phyloP scores from a whole-genome alignment of 2,329 filamentous ascomycete species.

The Dactylellina leptospora region DNA sequence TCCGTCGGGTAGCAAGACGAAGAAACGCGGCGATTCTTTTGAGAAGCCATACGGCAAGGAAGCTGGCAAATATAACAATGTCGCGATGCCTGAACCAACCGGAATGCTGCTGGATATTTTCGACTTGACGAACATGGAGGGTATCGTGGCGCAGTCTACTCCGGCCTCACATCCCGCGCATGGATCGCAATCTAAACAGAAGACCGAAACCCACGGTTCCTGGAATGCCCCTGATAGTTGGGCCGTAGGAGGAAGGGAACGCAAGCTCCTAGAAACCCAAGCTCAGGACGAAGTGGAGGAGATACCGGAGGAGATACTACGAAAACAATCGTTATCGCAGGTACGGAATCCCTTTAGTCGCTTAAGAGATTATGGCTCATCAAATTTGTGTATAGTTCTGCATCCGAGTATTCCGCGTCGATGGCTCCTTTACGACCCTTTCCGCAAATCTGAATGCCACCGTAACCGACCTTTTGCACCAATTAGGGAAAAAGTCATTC shows the following conservation, averaged over 20 bases:
- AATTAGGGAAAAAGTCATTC: slow-evolving; percentile 93
- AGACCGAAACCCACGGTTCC: slow-evolving; percentile 59
- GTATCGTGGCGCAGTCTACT: slow-evolving; percentile 77
- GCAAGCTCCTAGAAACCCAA: slow-evolving; percentile 58
- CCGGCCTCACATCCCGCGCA: slow-evolving; percentile 75
- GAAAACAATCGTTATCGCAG: slow-evolving; percentile 54
- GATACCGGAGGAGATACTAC: slow-evolving; percentile 53
- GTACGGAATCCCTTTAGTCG: too few relatives aligned
- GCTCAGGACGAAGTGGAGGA: slow-evolving; percentile 51
- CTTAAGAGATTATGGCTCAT: too few relatives aligned
- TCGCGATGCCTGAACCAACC: slow-evolving; percentile 79
- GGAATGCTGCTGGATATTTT: slow-evolving; percentile 47
- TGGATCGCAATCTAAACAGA: slow-evolving; percentile 17
- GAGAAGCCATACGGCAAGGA: slow-evolving; percentile 37
- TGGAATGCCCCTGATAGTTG: slow-evolving; percentile 98
- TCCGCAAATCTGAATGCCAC: slow-evolving; percentile 84
- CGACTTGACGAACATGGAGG: slow-evolving; percentile 82
- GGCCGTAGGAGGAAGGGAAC: slow-evolving; percentile 85
- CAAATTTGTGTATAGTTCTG: slow-evolving; percentile 70
- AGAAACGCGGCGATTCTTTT: slow-evolving; percentile 47
- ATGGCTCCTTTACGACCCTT: slow-evolving; percentile 92
- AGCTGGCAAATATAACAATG: slow-evolving; percentile 36
- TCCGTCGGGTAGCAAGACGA: slow-evolving; percentile 34
- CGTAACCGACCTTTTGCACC: slow-evolving; percentile 84
- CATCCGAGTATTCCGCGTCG: slow-evolving; percentile 91